Base-by-base conservation (phyloP, 1,284 basidiomycete genomes). In the Microbotryum scabiosae region DNA sequence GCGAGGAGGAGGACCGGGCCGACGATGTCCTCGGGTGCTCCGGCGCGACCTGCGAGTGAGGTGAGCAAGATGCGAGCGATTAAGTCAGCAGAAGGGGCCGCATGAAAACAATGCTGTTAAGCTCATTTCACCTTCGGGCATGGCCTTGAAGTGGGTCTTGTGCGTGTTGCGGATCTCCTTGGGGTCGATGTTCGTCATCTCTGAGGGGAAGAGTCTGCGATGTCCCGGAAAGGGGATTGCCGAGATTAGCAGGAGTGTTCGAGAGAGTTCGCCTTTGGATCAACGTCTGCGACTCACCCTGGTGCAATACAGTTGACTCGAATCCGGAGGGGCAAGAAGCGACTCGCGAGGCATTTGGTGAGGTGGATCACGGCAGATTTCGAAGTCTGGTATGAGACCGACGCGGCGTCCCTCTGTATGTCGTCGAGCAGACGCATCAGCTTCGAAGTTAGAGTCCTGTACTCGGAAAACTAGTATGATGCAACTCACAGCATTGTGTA, bases 101-200 rank as follows among this genome's bases (percentile, higher is more conserved):
- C 36, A 44, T n/a, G n/a, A n/a, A n/a, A n/a, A n/a, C n/a, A n/a
- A n/a, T n/a, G n/a, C n/a, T n/a, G n/a, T n/a, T n/a, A n/a, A n/a
- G n/a, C n/a, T n/a, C n/a, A n/a, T n/a, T n/a, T n/a, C n/a, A 57
- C 56, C 56, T 25, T 58, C 57, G n/a, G 57, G 57, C 50, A 58
- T 52, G 26, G 57, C 57, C 7, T 47, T 52, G 51, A 58, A 58
- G n/a, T 52, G 44, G 14, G 25, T 46, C 25, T 44, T 36, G 26
- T 58, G 57, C 25, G 51, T 47, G 20, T 53, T 8, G 20, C 57
- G 49, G 5, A 58, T 10, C 18, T 16, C 41, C 21, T 36, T 49
- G 20, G 57, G 57, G 28, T 58, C 57, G 21, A 26, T 28, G 21
- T 54, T 41, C 28, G 44, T 54, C 58, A 60, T 54, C 23, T 60